Conservation (phyloP, 148 eudicot genomes). For the Chenopodium album region DNA sequence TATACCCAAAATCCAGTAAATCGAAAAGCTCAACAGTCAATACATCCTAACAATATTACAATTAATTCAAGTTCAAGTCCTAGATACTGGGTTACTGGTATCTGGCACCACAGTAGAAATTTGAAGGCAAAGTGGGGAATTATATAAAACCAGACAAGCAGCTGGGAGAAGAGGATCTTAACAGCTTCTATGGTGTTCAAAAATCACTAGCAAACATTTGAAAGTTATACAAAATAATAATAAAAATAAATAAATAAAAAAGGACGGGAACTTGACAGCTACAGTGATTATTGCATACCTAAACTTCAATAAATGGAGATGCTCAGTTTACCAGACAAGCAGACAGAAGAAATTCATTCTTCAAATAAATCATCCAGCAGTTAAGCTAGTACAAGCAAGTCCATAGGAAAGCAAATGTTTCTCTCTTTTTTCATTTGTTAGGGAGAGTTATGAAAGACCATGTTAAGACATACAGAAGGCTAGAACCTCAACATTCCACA, state of each 20-base stretch:
- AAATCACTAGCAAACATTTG: background rate
- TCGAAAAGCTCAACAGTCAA: background rate
- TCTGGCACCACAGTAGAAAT: constrained; percentile 13
- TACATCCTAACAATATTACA: background rate
- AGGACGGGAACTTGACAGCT: background rate
- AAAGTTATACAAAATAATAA: no score
- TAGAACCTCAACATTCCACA: background rate
- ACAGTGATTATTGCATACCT: background rate
- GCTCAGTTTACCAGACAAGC: background rate
- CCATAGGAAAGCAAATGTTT: no score
- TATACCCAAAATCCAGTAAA: background rate
- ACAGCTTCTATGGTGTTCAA: no score
- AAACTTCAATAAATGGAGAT: background rate
- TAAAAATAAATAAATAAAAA: background rate
- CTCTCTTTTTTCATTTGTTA: background rate
- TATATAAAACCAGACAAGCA: background rate
- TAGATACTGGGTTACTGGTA: background rate
- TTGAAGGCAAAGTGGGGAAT: background rate
- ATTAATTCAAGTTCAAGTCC: background rate
- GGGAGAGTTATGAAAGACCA: background rate
- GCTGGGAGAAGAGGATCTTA: background rate
- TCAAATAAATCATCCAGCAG: no score
- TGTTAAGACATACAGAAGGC: background rate
- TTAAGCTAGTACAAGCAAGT: no score
- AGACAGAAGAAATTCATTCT: no score